Evolutionary conservation across 2,329 filamentous ascomycete genomes (phyloP), one percentile per base, ranked within the genome.

Genomic region (Penicillium griseofulvum): DNA sequence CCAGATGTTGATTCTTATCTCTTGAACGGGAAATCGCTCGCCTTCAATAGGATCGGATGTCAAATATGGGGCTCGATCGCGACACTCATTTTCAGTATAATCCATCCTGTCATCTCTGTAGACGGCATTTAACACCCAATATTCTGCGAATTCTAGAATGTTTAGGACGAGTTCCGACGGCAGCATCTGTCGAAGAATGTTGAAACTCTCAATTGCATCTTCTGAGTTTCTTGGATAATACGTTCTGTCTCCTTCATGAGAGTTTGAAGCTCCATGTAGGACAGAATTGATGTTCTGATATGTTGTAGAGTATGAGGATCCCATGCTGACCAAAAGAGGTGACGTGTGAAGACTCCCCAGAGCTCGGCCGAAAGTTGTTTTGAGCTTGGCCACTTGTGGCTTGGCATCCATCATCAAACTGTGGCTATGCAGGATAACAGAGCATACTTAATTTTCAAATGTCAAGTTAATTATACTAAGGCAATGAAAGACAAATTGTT

Each of bases 1-100:
- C 49, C 37, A 47, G 12, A 58, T 51, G 19, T 53, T 26, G 36
- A 58, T 58, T 22, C 19, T 45, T 28, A 56, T 57, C 33, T 52
- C 31, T 22, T 19, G 52, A 6, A 57, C 55, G 39, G 55, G 49
- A 12, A 47, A 48, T 11, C 41, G 34, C 7, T 38, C 41, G 12
- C 54, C 56, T 47, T 49, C n/a, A 5, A 56, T 54, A 14, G 49
- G 41, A 22, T 38, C 16, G 16, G 54, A 56, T 37, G 10, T 38
- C 34, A 58, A 22, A 37, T 57, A 58, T n/a, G 56, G 49, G 9
- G 24, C 16, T 16, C 46, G 37, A n/a, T 48, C 33, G 16, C n/a
- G 34, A 17, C 31, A 47, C 9, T 38, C 22, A 10, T 9, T 1
- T 36, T 53, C 33, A 14, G 14, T 22, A 12, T 43, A 58, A 6